phyloP scores from a whole-genome alignment of 495 filamentous ascomycete genomes.

The Lophiotrema nucula region DNA sequence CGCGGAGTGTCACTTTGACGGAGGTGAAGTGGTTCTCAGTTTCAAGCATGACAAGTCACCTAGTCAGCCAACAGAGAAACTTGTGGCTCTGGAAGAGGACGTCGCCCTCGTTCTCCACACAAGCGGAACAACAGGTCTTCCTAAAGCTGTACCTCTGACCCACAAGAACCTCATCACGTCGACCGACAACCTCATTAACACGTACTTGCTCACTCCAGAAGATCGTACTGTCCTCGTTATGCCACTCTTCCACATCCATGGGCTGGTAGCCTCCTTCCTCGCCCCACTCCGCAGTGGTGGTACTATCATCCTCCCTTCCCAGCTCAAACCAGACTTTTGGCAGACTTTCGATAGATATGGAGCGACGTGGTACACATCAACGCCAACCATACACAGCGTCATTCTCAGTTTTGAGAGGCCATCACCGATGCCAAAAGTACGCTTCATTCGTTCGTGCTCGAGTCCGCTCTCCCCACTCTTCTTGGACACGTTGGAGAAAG shows the following conservation, averaged over 20 bases:
- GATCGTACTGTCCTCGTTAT: slow-evolving; percentile 24
- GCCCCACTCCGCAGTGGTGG: slow-evolving; percentile 34
- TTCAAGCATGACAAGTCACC: too few species aligned
- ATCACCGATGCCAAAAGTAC: slow-evolving; percentile 49
- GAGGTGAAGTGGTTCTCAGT: slow-evolving; percentile 14
- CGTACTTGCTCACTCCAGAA: slow-evolving; percentile 7
- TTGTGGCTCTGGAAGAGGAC: slow-evolving; percentile 10
- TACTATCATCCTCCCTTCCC: slow-evolving; percentile 45
- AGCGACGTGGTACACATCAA: slow-evolving; percentile 53
- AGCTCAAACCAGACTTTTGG: slow-evolving; percentile 52
- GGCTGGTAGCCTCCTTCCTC: slow-evolving; percentile 21
- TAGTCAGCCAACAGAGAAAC: slow-evolving; percentile 3
- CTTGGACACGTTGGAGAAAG: slow-evolving; percentile 12
- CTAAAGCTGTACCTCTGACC: slow-evolving; percentile 21
- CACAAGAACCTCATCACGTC: slow-evolving; percentile 18
- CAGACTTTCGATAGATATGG: slow-evolving; percentile 43
- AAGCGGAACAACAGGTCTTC: slow-evolving; percentile 20
- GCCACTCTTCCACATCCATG: slow-evolving; percentile 26
- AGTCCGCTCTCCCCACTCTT: slow-evolving; percentile 21
- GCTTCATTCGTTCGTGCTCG: slow-evolving; percentile 24
- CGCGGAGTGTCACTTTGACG: slow-evolving; percentile 20
- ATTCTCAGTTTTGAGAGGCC: slow-evolving; percentile 42
- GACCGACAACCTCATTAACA: slow-evolving; percentile 18
- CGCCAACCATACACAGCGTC: slow-evolving; percentile 49
- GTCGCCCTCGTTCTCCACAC: slow-evolving; percentile 23